phyloP scores from a whole-genome alignment of 2,329 filamentous ascomycete genomes.

The Teratosphaeria zuluensis region DNA sequence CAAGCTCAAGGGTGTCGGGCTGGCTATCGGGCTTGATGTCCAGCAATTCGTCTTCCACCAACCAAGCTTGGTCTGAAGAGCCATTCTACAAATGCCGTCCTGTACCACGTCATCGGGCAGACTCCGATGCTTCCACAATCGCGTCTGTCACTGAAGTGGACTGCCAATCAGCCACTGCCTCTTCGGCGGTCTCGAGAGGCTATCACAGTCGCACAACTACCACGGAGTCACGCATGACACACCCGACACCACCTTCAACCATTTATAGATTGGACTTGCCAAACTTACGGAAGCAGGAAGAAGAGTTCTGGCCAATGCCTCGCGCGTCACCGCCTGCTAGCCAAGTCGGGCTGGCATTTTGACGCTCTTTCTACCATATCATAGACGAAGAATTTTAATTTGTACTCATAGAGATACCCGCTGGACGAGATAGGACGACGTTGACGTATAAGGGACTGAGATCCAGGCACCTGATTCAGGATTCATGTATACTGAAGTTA shows the following conservation, averaged over 20 bases:
- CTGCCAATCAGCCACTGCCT: conserved; percentile 11
- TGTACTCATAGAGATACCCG: conserved; percentile 2
- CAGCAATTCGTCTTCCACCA: conserved; percentile 2
- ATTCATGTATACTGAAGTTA: not conserved
- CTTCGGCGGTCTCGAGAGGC: conserved; percentile 15
- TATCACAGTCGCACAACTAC: conserved; percentile 20
- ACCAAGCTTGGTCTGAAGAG: conserved; percentile 4
- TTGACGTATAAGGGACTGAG: not conserved
- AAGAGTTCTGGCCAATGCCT: conserved; percentile 2
- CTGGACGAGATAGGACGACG: not conserved
- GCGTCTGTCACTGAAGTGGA: conserved; percentile 16
- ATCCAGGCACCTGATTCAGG: not conserved
- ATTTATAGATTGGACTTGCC: not conserved
- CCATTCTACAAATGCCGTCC: conserved; percentile 14
- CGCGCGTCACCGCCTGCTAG: not conserved
- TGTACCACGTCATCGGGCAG: conserved; percentile 3
- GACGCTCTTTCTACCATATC: not conserved
- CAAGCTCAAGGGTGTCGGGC: conserved; percentile 15
- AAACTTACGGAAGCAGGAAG: not conserved
- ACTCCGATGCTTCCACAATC: conserved; percentile 12
- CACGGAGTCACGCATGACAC: conserved; percentile 7
- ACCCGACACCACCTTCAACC: conserved; percentile 2
- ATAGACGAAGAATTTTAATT: not conserved
- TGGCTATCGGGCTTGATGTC: conserved; percentile 20
- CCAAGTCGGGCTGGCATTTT: conserved; percentile 9